A percentile compares a stretch with the other conserved stretches of the same genome.
Conservation (phyloP, 1,284 basidiomycete species). For the Somion occarium region DNA sequence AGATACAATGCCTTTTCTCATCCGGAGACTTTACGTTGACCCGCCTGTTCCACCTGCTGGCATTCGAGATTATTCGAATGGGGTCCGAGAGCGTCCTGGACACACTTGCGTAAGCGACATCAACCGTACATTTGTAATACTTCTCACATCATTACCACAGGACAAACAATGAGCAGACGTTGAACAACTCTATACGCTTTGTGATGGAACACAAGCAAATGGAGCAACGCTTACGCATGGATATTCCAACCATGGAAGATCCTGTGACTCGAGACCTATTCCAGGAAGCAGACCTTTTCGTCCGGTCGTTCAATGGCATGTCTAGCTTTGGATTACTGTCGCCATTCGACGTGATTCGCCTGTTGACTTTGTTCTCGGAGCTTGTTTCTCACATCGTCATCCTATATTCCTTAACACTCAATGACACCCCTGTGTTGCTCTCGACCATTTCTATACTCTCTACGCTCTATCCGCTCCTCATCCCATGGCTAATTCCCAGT, state of each 20-base stretch:
- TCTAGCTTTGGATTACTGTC: slow-evolving; percentile 69
- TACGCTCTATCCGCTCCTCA: slow-evolving; percentile 47
- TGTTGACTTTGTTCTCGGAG: slow-evolving; percentile 66
- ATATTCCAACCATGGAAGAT: slow-evolving; percentile 72
- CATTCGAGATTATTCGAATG: slow-evolving; percentile 59
- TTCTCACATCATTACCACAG: slow-evolving; percentile 31
- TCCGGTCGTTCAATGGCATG: slow-evolving; percentile 64
- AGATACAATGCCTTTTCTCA: slow-evolving; percentile 64
- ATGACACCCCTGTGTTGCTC: slow-evolving; percentile 48
- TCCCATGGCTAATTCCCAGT: slow-evolving; percentile 42
- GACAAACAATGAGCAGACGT: slow-evolving; percentile 61
- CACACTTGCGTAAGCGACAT: slow-evolving; percentile 57
- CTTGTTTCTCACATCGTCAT: slow-evolving; percentile 64
- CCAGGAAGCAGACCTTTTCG: slow-evolving; percentile 79
- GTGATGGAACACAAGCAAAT: slow-evolving; percentile 73
- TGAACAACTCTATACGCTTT: slow-evolving; percentile 66
- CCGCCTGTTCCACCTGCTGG: slow-evolving; percentile 48
- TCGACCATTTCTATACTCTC: slow-evolving; percentile 58
- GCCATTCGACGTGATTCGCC: slow-evolving; percentile 70
- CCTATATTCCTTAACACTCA: slow-evolving; percentile 61
- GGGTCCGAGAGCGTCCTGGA: slow-evolving; percentile 63
- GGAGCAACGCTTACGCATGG: slow-evolving; percentile 68
- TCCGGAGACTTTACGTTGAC: slow-evolving; percentile 64
- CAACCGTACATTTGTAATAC: slow-evolving; percentile 9
- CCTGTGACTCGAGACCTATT: slow-evolving; percentile 67